phyloP scores from a whole-genome alignment of 257 asterid species.

The Solanum phureja region DNA sequence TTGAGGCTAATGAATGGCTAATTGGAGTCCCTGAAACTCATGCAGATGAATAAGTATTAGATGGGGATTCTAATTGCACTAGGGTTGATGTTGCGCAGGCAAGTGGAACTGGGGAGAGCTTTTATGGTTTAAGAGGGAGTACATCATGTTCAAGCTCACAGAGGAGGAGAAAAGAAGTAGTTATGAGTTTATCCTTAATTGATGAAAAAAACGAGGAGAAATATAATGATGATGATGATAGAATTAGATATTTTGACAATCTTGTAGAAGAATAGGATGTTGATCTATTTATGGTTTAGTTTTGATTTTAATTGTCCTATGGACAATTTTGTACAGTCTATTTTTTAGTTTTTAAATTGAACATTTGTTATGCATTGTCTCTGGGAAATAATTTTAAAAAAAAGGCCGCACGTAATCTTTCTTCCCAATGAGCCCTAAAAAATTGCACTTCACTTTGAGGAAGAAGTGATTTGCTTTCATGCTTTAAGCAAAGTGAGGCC shows the following conservation, averaged over 20 bases:
- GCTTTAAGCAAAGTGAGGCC: neutral
- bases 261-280: neutral
- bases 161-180: neutral
- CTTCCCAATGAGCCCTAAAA: neutral
- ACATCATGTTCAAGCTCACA: neutral
- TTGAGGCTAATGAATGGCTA: neutral
- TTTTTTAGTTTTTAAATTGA: neutral
- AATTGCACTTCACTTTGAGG: neutral
- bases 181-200: neutral
- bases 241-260: neutral
- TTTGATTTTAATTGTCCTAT: neutral
- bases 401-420: neutral
- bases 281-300: neutral
- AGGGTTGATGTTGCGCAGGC: neutral
- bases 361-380: neutral
- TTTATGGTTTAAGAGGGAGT: neutral
- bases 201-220: neutral
- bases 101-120: neutral
- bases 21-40: neutral
- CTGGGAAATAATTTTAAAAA: neutral
- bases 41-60: neutral
- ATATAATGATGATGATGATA: neutral
- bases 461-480: neutral
- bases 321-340: neutral
- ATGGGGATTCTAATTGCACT: neutral